A percentile compares a stretch with the other conserved stretches of the same genome.
phyloP scores from a whole-genome alignment of 768 basidiomycete genomes.

The Kondoa malvinella region DNA sequence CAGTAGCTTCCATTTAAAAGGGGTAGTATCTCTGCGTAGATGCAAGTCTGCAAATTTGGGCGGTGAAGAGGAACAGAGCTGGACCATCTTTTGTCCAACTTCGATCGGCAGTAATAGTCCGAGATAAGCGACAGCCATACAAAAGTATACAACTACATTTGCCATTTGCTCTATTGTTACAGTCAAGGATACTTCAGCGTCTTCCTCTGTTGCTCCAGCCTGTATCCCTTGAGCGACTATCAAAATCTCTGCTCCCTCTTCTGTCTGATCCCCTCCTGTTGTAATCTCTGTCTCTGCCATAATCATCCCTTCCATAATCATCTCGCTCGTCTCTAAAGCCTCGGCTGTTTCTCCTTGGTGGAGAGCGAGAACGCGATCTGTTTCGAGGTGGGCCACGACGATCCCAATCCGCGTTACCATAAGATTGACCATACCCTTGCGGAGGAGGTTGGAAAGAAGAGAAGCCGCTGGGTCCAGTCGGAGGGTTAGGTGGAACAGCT shows the following conservation, averaged over 20 bases:
- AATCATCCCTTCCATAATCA: slow-evolving; percentile 1
- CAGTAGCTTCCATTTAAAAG: too few relatives aligned
- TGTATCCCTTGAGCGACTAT: background rate
- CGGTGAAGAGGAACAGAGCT: too few relatives aligned
- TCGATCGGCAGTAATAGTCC: too few relatives aligned
- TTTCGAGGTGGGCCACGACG: background rate
- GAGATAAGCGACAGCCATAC: too few relatives aligned
- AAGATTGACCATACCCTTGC: background rate
- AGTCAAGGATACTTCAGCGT: background rate
- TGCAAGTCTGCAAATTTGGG: too few relatives aligned
- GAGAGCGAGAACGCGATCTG: background rate
- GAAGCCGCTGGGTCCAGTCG: background rate
- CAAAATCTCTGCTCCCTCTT: slow-evolving; percentile 1
- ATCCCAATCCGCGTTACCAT: background rate
- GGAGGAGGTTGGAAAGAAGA: background rate
- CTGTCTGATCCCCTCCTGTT: slow-evolving; percentile 6
- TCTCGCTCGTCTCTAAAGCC: slow-evolving; percentile 5
- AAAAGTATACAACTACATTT: too few relatives aligned
- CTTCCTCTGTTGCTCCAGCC: background rate
- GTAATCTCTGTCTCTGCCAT: slow-evolving; percentile 3
- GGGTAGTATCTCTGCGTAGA: too few relatives aligned
- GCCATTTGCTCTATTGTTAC: background rate
- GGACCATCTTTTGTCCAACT: too few relatives aligned
- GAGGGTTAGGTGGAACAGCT: background rate
- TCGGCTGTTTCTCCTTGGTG: background rate